These are phyloP conservation scores for Plasmodium fragile DNA, from an alignment of 169 alveolate genomes.

Conservation along the genomic window DNA sequence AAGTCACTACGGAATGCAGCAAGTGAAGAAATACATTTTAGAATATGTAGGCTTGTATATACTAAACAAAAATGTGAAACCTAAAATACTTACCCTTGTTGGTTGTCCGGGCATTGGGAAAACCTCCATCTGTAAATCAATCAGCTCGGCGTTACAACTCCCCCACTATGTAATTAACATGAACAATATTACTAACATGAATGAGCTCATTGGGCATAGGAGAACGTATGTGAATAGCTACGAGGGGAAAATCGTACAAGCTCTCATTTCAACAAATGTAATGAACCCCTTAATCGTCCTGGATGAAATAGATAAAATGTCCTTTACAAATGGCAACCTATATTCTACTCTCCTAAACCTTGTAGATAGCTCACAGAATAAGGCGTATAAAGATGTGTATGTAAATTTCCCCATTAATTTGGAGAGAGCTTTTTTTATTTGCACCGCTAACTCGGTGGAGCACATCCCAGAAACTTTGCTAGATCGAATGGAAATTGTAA, in stretches of 20 bases:
- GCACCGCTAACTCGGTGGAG: conserved; percentile 95
- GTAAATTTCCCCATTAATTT: conserved; percentile 91
- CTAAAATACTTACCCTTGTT: conserved; percentile 93
- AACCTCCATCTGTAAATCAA: conserved; percentile 94
- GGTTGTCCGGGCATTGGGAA: conserved; percentile 99
- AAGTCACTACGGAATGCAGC: conserved; percentile 94
- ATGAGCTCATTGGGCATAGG: conserved; percentile 96
- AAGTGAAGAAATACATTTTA: conserved; percentile 92
- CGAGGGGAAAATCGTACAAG: conserved; percentile 94
- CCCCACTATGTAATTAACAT: conserved; percentile 89
- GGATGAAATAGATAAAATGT: conserved; percentile 95
- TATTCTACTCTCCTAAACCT: conserved; percentile 94
- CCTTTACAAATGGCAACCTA: conserved; percentile 84
- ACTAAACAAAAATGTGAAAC: conserved; percentile 85
- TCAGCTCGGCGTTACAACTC: conserved; percentile 92
- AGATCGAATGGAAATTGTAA: conserved; percentile 95
- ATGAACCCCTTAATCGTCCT: conserved; percentile 92
- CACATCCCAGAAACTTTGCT: conserved; percentile 93
- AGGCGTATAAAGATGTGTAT: conserved; percentile 81
- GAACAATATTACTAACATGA: conserved; percentile 95
- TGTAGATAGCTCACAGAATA: conserved; percentile 93
- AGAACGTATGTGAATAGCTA: conserved; percentile 97
- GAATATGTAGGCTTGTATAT: conserved; percentile 94
- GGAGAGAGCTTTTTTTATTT: conserved; percentile 91
- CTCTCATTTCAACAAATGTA: conserved; percentile 86